Evolutionary conservation across 768 basidiomycete genomes (phyloP), one percentile per base, ranked within the genome.

Genomic region (Boletus pseudopeckii): DNA sequence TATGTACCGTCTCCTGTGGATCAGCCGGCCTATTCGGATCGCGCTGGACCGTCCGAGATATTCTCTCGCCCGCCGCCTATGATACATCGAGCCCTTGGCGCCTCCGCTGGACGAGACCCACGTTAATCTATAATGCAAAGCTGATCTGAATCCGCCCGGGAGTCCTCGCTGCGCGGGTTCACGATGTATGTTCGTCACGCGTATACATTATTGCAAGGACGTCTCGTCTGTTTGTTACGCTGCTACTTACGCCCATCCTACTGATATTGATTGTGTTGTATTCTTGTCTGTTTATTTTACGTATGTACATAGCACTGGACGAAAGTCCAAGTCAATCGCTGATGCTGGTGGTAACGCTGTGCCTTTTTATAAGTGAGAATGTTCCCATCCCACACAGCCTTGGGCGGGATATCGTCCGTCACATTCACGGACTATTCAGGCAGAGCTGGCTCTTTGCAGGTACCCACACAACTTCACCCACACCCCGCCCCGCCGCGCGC

Each of bases 1-100:
- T 89, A 82, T 60, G 75, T 84, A 51, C 75, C 71, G 37, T 65
- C 70, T 48, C 55, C 71, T n/a, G 54, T 62, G 51, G 56, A 66
- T 43, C 53, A 26, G 17, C 46, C 42, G 9, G 48, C 51, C 26
- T 59, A 60, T 34, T 32, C 20, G 45, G 50, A 58, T 17, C 58
- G 36, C 28, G 50, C 61, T 37, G 60, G 61, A 46, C 61, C 57
- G 46, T 73, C 65, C 48, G 67, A 68, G 28, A 75, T 69, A 14
- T 75, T 75, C 48, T 75, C 74, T 32, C 71, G 74, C 11, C 74
- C 74, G 5, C 74, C 74, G 11, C 64, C 70, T 15, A 50, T 50
- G 48, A 59, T 48, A 1, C 53, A 56, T 46, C 48, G 52, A 37
- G 39, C 26, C 22, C 15, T 20, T 38, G n/a, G 28, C 26, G 15